Evolutionary conservation across 805 yeast species (phyloP), one percentile per base, ranked within the genome.

Genomic region (Metschnikowia colocasiae): DNA sequence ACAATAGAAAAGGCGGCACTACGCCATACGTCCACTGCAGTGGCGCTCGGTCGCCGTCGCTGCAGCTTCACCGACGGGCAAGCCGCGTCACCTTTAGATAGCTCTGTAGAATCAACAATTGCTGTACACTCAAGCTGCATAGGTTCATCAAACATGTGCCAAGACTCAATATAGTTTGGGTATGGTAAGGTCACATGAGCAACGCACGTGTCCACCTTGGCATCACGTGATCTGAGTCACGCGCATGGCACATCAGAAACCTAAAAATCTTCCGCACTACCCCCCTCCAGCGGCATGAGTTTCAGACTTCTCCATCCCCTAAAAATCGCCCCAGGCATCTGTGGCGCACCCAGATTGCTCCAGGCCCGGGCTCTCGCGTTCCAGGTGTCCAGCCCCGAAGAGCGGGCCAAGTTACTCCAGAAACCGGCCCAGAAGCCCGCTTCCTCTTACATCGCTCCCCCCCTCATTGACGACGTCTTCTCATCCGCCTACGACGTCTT

Each of bases 401-500:
- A 39, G 13, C 34, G 13, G 19, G 33, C 34, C 34, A 39, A 39
- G 19, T 19, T 20, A 3, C 34, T 30, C 27, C 26, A 39, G 13
- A 29, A 39, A n/a, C 26, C n/a, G 4, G 19, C 42, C 23, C 19
- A 27, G 2, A 87, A 87, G 2, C 87, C 88, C 8, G 72, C 70
- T 9, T 74, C 85, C 15, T 71, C 79, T 49, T 89, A 90, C 67
- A 74, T 71, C 45, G 73, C 92, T 2, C 96, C 96, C 9, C 68
- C 63, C 37, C 85, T 82, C 2, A 73, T 90, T 37, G 80, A 85
- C 51, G 86, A 82, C 30, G 85, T 87, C 1, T 90, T 87, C 64
- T 80, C 83, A 46, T 62, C 75, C 38, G 87, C 96, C 7, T 80
- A 85, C 59, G 74, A 80, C 23, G 58, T 80, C 22, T 67, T 90